Evolutionary conservation across 75 land plant genomes (phyloP).

Genomic region (Isoetes taiwanensis): DNA sequence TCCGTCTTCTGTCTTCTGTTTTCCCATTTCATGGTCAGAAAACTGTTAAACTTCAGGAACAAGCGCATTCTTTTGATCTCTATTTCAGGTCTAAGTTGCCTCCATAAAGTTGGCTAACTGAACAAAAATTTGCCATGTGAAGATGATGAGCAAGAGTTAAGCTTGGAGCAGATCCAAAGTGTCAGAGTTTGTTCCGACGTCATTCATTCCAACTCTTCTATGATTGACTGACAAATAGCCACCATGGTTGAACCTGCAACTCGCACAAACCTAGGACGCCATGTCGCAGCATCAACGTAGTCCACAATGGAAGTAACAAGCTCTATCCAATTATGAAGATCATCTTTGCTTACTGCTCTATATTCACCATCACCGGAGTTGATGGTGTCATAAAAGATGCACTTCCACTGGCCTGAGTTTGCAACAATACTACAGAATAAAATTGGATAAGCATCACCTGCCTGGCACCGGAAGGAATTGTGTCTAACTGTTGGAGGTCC

Average conservation of each 20-base stretch:
- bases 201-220: too few species aligned
- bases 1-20: too few species aligned
- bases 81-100: too few species aligned
- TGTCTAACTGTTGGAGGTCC: conserved; percentile 61
- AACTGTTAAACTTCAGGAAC: too few species aligned
- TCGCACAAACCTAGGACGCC: conserved; percentile 66
- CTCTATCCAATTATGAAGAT: conserved; percentile 63
- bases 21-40: too few species aligned
- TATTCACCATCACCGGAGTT: conserved; percentile 88
- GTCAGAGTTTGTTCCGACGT: too few species aligned
- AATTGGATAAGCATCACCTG: conserved; percentile 87
- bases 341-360: conserved; percentile 47
- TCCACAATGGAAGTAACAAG: conserved; percentile 66
- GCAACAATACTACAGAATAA: conserved; percentile 49
- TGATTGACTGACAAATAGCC: too few species aligned
- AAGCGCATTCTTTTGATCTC: too few species aligned
- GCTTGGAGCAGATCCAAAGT: too few species aligned
- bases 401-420: conserved; percentile 83
- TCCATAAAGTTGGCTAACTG: too few species aligned
- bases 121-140: too few species aligned
- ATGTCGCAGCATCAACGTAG: conserved; percentile 63
- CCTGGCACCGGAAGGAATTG: conserved; percentile 64
- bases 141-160: too few species aligned
- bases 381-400: conserved; percentile 62
- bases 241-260: conserved; percentile 71